Base-by-base conservation (phyloP, 805 yeast species). In the Allodekkera sacchari region DNA sequence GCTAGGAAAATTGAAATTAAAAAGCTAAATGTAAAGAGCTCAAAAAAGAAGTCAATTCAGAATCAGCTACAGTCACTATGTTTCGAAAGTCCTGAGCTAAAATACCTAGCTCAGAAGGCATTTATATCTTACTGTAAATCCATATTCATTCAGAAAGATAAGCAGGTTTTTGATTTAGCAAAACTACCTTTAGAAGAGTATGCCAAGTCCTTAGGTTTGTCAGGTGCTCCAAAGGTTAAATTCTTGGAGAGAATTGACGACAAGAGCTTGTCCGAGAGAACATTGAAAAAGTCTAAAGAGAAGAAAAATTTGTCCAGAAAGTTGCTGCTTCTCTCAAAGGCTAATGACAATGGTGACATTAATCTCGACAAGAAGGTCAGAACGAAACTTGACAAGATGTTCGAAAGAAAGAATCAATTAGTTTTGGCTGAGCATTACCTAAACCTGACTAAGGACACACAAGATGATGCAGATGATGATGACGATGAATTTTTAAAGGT, bases 191-290 rank as follows among this genome's bases (percentile, higher is more conserved):
- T 79, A 3, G 96, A 89, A 41, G 83, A 72, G 34, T 87, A 65
- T 56, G 97, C 99, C 5, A 72, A 72, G 37, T 82, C 95, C 4
- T 57, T 88, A 29, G 99, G 99, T 7, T 67, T 92, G 26, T 96
- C 97, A 1, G 95, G 96, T 33, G 95, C 95, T 3, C 99, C 99
- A 26, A 79, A 83, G 46, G 81, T 92, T 46, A 87, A 84, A 52
- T 69, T 89, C 35, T 59, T 64, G 42, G 70, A 71, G 14, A 63
- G 65, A 8, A 43, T 40, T 3, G 64, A 64, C 25, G 80, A 77
- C 11, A 57, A 53, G 49, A 42, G 45, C 11, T 16, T 44, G 3
- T 31, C 46, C 1, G 61, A 58, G 27, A 56, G 44, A 22, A 57
- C 64, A 16, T 47, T 66, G 21, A 53, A 55, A 33, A 63, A 59